Base-by-base conservation (phyloP, 306 rosid species). In the Cajanus cajan region DNA sequence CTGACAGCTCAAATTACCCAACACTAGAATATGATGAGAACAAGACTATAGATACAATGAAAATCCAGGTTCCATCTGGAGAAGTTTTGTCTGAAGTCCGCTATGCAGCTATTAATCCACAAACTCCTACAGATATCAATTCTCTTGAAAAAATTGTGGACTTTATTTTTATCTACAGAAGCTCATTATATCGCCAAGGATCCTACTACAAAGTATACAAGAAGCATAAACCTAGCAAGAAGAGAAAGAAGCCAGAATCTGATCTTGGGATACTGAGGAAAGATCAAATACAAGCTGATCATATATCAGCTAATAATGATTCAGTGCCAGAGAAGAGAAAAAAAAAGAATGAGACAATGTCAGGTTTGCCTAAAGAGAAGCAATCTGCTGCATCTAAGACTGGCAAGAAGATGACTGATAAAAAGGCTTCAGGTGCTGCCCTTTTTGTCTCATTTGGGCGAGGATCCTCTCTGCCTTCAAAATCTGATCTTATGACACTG, bases 391-490 rank as follows among this genome's bases (percentile, higher is more conserved):
- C 52, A 50, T 33, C 9, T 13, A 82, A 84, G 87, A 67, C 33
- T 24, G 67, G n/a, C 55, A 52, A 36, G 80, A 87, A 81, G 50
- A 28, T 67, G 52, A 79, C 22, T 0, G 76, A 73, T 33, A 79
- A 71, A 55, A 45, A 62, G 48, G 63, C 70, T 58, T 73, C 88
- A 9, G 72, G 88, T 48, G 81, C 90, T 1, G 74, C 81, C 14
- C 82, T 92, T 71, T 54, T 83, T 44, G 82, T 77, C 37, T 76
- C 85, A 63, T 92, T 90, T 78, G 90, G 86, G 43, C 84, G 86
- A 0, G 94, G 91, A 34, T 85, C 91, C 47, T 48, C 74, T 3
- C 78, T 90, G 73, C 97, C 97, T 47, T 78, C 93, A 9, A 90
- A 88, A 78, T 82, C 84, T 36, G 88, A 86, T 82, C 90, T 92